These are phyloP conservation scores for Primulina tabacum DNA, from an alignment of 257 asterid genomes.

Conservation along the genomic window DNA sequence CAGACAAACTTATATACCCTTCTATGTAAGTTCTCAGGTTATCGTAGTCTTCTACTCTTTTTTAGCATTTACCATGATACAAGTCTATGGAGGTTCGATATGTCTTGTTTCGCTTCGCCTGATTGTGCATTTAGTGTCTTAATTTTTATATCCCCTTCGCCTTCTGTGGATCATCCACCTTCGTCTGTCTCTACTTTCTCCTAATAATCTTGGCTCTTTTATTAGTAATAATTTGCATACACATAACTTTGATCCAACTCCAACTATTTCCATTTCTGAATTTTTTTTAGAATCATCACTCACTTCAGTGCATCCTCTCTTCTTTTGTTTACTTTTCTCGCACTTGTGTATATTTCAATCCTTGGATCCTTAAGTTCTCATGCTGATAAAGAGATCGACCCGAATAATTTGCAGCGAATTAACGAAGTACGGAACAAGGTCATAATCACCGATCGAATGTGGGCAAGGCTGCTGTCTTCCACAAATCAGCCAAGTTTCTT, in stretches of 20 bases:
- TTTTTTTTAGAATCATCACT: neutral
- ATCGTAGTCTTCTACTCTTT: neutral
- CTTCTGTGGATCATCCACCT: too few relatives aligned
- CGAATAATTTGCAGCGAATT: conserved; percentile 52
- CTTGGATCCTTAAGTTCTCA: neutral
- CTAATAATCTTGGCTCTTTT: too few relatives aligned
- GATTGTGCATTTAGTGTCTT: too few relatives aligned
- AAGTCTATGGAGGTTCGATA: neutral
- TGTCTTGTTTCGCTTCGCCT: too few relatives aligned
- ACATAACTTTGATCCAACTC: too few relatives aligned
- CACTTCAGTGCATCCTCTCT: neutral
- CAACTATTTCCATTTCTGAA: too few relatives aligned
- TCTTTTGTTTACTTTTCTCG: too few relatives aligned
- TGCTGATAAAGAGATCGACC: neutral
- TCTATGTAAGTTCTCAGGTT: conserved; percentile 50
- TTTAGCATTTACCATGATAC: neutral
- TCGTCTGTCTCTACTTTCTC: too few relatives aligned
- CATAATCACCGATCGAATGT: conserved; percentile 94
- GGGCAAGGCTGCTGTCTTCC: conserved; percentile 91
- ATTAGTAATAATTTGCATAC: too few relatives aligned
- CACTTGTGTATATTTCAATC: neutral
- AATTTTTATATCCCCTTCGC: too few relatives aligned
- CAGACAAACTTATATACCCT: conserved; percentile 74
- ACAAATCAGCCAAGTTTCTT: conserved; percentile 93
- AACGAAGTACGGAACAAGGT: conserved; percentile 68